Base-by-base conservation (phyloP, 345 rosid genomes). In the Rhodamnia rubescens region DNA sequence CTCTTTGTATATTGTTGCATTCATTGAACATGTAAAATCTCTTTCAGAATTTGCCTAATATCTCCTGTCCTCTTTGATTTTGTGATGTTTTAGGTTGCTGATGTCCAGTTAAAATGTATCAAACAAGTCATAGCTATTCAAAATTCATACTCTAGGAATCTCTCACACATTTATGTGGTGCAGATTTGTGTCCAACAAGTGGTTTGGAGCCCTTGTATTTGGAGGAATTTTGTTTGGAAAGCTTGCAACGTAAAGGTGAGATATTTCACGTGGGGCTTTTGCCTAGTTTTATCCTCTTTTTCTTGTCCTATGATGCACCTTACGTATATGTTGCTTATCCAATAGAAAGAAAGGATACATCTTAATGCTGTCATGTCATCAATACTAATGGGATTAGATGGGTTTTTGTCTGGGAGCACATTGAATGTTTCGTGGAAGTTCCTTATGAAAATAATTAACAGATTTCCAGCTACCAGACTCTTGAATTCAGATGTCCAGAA, bases 181-280 rank as follows among this genome's bases (percentile, higher is more conserved):
- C 93, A 96, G 99, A 87, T 96, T 96, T 91, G 93, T 93, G 85
- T 95, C 98, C 56, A 95, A 96, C 91, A 94, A 96, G 91, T 94
- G 98, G 98, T 94, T 96, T 89, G 98, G 99, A 85, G 98, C 94
- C 29, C 87, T 94, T 61, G 84, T 95, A 82, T 94, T 92, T 84
- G 91, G 95, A 74, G 98, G 97, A 58, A 90, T 95, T 88, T 88
- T 94, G 84, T 90, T 92, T 53, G 99, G 99, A 87, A 95, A 93
- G 90, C 82, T 90, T 20, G 84, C 86, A 80, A 81, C 90, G 11
- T 91, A 87, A 87, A 85, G 86, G 86, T 85, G 78, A 18, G 40
- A 24, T 16, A 10, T 56, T 59, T 58, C 15, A 69, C 2, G 26
- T 69, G 78, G 78, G 47, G 47, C 78, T 69, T 29, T 61, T 61